Evolutionary conservation across 345 rosid species (phyloP), one percentile per base, ranked within the genome.

Genomic region (Excoecaria cochinchinensis): DNA sequence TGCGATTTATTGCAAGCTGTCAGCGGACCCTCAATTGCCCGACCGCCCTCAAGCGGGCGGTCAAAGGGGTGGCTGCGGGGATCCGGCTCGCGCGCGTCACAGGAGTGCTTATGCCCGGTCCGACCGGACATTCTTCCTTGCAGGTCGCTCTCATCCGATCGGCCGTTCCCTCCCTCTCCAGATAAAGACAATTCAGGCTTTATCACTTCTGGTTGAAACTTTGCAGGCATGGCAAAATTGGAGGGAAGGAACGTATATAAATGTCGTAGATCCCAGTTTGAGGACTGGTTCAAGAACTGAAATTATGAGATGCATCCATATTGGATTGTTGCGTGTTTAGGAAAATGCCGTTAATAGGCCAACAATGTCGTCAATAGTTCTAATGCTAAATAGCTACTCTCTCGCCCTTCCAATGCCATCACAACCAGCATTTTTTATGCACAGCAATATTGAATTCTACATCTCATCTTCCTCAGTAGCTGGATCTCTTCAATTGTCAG

Each of bases 361-460:
- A 0, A 77, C 84, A 5, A 81, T 91, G 86, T 75, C 89, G 10
- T 68, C 72, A 8, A 84, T 88, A 6, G 78, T 85, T 61, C 40
- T 69, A 44, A 85, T 87, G 88, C 61, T 91, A 73, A 78, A 42
- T 61, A 86, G 82, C 67, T 78, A 86, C 4, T 69, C 78, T 6
- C 25, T 75, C 62, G 71, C 84, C 16, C 83, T 88, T 71, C 79
- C 80, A 0, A 31, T 67, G 8, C 89, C 93, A 1, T 16, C 62
- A 64, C 65, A 76, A 62, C 93, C 90, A 0, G 85, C 89, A 11
- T 83, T 88, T 68, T 81, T 16, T 19, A 8, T 24, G 8, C 9
- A 21, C 7, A 58, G 31, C 25, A 16, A 8, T 25, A 57, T 3
- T 57, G 3, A 57, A n/a, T 57, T 8, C 8, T 2, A 57, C 6